Base-by-base conservation (phyloP, 2,329 filamentous ascomycete genomes). In the Xylaria arbuscula region DNA sequence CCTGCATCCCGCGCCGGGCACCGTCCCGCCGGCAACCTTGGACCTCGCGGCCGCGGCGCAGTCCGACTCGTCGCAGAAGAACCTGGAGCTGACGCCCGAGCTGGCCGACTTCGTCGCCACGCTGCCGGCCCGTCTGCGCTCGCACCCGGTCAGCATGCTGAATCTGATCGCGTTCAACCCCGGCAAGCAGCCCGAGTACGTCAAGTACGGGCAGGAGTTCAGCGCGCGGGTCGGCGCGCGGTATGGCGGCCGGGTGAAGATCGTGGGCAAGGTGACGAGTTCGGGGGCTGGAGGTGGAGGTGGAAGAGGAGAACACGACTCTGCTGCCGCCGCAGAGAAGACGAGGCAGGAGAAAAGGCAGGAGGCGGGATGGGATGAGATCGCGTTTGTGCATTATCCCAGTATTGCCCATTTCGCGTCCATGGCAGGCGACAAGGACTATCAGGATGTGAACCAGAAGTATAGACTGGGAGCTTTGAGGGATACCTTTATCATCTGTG, bases 311-410 rank as follows among this genome's bases (percentile, higher is more conserved):
- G 51, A 54, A 17, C 28, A 54, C 1, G 51, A 19, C 10, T n/a
- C 47, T 19, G n/a, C 42, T 15, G 48, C 22, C 8, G 45, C 45
- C 8, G 17, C 45, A 19, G 19, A 47, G 6, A 48, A 19, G 38
- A 38, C 5, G 62, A 45, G 19, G 24, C 42, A 45, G 40, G 6
- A n/a, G 15, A 5, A 45, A 6, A n/a, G 28, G 22, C 50, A 47
- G 45, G 36, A 48, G 57, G 56, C 68, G 62, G 79, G 78, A 61
- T 91, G 89, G 88, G 86, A 90, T 75, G 88, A 91, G 78, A 83
- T 91, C 69, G 88, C 88, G 0, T 80, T 90, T 51, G 89, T 88
- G 64, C 88, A 90, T 79, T 90, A 90, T 77, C 88, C 89, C 2
- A 88, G 83, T 59, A 85, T 90, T 42, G 70, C 77, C 69, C 88